Conservation (phyloP, 352 stramenopile genomes). For the Globisporangium cederbergense region DNA sequence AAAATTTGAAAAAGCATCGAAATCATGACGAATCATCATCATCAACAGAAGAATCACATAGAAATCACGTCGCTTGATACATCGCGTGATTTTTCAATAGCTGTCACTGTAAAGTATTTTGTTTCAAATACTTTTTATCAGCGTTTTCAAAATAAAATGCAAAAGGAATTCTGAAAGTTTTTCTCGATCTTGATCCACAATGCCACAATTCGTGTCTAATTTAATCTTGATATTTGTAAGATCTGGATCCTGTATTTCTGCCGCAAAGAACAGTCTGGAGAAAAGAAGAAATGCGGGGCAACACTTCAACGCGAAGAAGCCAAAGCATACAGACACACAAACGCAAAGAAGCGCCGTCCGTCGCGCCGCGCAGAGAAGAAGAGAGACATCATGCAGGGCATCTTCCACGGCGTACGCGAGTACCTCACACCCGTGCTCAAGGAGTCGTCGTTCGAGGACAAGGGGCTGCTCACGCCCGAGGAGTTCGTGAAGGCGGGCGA, state of each 20-base stretch:
- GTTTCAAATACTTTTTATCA: no score
- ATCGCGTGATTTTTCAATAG: no score
- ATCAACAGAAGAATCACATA: no score
- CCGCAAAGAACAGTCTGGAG: background rate
- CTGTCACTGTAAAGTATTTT: no score
- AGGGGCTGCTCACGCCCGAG: slow-evolving; percentile 95
- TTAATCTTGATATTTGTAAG: no score
- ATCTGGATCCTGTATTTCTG: background rate
- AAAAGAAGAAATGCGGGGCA: background rate
- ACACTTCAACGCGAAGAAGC: slow-evolving; percentile 5
- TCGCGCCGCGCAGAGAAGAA: background rate
- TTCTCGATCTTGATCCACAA: no score
- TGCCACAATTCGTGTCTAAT: no score
- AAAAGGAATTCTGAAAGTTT: no score
- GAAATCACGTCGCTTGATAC: no score
- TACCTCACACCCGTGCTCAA: slow-evolving; percentile 90
- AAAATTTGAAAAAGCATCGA: no score
- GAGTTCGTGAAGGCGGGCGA: slow-evolving; percentile 96
- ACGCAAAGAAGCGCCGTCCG: background rate
- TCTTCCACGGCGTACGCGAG: slow-evolving; percentile 82
- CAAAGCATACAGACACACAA: background rate
- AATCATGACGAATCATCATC: no score
- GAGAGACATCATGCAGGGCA: slow-evolving; percentile 49
- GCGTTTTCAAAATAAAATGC: no score
- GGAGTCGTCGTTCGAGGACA: slow-evolving; percentile 91